These are phyloP conservation scores for Umbelopsis sp. DNA, from an alignment of 192 early-diverging fungal species.

Conservation along the genomic window DNA sequence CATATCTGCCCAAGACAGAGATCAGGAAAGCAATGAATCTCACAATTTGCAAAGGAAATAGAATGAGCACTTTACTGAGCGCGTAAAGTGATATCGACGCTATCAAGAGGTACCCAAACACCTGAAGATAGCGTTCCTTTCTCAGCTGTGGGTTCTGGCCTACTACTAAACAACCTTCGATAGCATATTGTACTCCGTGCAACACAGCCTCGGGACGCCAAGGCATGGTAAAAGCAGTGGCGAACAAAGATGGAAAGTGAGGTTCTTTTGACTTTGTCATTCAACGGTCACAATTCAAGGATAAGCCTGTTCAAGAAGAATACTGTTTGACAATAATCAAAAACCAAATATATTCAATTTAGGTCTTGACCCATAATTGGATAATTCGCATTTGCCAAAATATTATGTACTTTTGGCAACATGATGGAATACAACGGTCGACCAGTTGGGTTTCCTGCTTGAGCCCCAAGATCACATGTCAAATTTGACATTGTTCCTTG, in stretches of 20 bases:
- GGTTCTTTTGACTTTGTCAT: too few relatives aligned
- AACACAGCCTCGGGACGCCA: conserved; percentile 29
- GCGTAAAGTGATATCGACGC: conserved; percentile 44
- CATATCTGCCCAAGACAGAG: conserved; percentile 26
- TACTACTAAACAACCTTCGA: conserved; percentile 48
- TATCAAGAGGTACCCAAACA: conserved; percentile 41
- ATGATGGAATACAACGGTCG: background rate
- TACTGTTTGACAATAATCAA: too few relatives aligned
- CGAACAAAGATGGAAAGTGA: too few relatives aligned
- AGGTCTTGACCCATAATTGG: too few relatives aligned
- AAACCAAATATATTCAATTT: too few relatives aligned
- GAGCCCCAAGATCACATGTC: conserved; percentile 9
- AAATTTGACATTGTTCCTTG: background rate
- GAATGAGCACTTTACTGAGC: conserved; percentile 49
- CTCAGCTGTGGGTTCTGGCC: conserved; percentile 51
- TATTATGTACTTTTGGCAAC: background rate
- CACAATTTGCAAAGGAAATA: conserved; percentile 45
- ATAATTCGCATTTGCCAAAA: background rate
- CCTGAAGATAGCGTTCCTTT: conserved; percentile 43
- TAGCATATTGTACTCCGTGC: conserved; percentile 44
- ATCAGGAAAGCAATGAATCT: conserved; percentile 37
- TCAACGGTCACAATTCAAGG: too few relatives aligned
- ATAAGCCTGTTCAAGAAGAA: too few relatives aligned
- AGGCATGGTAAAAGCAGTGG: conserved; percentile 1
- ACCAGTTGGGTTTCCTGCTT: background rate